phyloP scores from a whole-genome alignment of 768 basidiomycete genomes.

The Myochromella boudieri region DNA sequence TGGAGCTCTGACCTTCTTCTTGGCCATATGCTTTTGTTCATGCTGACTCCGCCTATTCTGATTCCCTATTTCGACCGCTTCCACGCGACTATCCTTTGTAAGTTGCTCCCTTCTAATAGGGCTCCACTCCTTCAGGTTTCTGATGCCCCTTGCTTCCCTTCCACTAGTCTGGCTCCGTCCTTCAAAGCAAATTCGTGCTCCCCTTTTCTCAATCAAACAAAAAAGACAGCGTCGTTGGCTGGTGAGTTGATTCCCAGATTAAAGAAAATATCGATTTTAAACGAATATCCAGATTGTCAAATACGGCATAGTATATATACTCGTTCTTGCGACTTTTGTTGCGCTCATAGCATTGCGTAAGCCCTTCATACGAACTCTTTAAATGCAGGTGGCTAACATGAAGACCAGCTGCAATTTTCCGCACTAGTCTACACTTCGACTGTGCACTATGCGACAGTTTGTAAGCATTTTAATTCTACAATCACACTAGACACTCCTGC shows the following conservation, averaged over 20 bases:
- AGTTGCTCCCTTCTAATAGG: slow-evolving; percentile 31
- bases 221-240: slow-evolving; percentile 89
- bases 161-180: slow-evolving; percentile 88
- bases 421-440: slow-evolving; percentile 53
- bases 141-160: background rate
- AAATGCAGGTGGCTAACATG: background rate
- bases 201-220: slow-evolving; percentile 88
- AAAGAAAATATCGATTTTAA: background rate
- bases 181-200: slow-evolving; percentile 91
- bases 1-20: slow-evolving; percentile 95
- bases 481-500: slow-evolving; percentile 26
- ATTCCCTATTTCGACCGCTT: slow-evolving; percentile 90
- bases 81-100: slow-evolving; percentile 90
- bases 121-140: background rate
- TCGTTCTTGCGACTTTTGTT: slow-evolving; percentile 67
- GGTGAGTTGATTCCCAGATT: slow-evolving; percentile 43
- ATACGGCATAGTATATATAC: slow-evolving; percentile 77
- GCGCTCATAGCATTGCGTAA: slow-evolving; percentile 78
- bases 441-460: slow-evolving; percentile 70
- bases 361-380: slow-evolving; percentile 28
- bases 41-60: slow-evolving; percentile 85
- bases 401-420: slow-evolving; percentile 58
- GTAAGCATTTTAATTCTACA: slow-evolving; percentile 48
- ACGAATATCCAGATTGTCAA: slow-evolving; percentile 61
- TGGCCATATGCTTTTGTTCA: slow-evolving; percentile 84